These are phyloP conservation scores for Pezicula neosporulosa DNA, from an alignment of 2,329 filamentous ascomycete species.

Conservation along the genomic window DNA sequence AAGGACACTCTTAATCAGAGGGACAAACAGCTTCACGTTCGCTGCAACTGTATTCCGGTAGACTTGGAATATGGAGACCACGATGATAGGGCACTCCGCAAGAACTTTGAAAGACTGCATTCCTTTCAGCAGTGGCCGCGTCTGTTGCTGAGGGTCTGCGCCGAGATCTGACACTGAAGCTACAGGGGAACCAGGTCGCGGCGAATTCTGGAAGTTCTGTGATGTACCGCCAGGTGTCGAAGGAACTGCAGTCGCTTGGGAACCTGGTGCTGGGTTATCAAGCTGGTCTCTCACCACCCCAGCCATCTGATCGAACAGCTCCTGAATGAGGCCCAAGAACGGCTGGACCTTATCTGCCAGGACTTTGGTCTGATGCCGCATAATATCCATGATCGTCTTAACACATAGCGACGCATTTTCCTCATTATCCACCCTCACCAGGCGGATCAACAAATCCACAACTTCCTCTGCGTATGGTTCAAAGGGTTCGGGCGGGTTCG, in stretches of 20 bases:
- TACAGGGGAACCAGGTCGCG: slow-evolving; percentile 84
- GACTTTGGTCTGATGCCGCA: slow-evolving; percentile 85
- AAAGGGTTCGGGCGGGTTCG: slow-evolving; percentile 73
- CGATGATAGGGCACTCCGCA: slow-evolving; percentile 96
- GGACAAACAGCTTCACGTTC: slow-evolving; percentile 90
- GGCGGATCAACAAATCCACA: slow-evolving; percentile 82
- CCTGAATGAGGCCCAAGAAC: slow-evolving; percentile 88
- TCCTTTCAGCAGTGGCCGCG: slow-evolving; percentile 78
- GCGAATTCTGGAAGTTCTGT: slow-evolving; percentile 73
- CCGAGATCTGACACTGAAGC: slow-evolving; percentile 78
- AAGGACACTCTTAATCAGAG: slow-evolving; percentile 87
- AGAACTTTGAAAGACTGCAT: slow-evolving; percentile 99
- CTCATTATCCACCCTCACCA: slow-evolving; percentile 92
- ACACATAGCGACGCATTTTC: slow-evolving; percentile 98
- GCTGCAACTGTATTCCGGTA: slow-evolving; percentile 75
- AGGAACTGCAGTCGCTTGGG: slow-evolving; percentile 46
- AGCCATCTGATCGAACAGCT: slow-evolving; percentile 94
- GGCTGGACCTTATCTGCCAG: slow-evolving; percentile 79
- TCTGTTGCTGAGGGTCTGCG: slow-evolving; percentile 76
- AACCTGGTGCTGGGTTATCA: slow-evolving; percentile 64
- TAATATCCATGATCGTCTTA: slow-evolving; percentile 96
- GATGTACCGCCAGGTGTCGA: slow-evolving; percentile 63
- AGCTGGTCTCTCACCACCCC: slow-evolving; percentile 93
- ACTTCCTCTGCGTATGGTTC: slow-evolving; percentile 86
- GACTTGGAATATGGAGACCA: slow-evolving; percentile 96